These are phyloP conservation scores for Acanthamoeba royreba DNA, from an alignment of 208 protist species.

Conservation along the genomic window DNA sequence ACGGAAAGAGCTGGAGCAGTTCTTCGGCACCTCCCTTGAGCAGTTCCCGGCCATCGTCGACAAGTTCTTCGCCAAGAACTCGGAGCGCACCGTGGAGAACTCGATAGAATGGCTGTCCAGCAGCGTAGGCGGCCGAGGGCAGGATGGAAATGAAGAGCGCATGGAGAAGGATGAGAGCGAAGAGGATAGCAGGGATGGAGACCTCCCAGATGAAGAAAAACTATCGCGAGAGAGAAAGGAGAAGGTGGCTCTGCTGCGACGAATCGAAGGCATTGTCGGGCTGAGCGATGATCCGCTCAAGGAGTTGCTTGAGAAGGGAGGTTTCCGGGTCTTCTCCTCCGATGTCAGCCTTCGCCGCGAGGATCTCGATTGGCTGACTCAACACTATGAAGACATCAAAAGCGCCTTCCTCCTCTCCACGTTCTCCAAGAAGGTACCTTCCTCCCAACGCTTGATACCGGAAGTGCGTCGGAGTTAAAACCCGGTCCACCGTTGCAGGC, in stretches of 20 bases:
- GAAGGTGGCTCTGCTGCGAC: not conserved
- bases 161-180: not conserved
- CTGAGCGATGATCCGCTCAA: not conserved
- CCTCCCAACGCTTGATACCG: not conserved
- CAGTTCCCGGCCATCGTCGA: not conserved
- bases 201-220: not conserved
- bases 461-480: too few species aligned
- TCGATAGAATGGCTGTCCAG: not conserved
- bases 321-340: constrained; percentile 16
- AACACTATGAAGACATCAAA: constrained; percentile 16
- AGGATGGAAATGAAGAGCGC: not conserved
- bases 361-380: not conserved
- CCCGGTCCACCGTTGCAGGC: too few species aligned
- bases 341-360: not conserved
- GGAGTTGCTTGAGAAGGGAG: not conserved
- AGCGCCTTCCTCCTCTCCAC: not conserved
- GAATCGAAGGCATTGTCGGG: not conserved
- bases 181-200: not conserved
- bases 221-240: not conserved
- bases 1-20: not conserved
- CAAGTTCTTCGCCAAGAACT: not conserved
- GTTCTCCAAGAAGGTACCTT: not conserved
- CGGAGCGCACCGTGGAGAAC: not conserved
- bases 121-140: not conserved
- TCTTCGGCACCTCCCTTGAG: not conserved